Percentiles rank a stretch among this genome's conserved stretches.
phyloP scores from a whole-genome alignment of 495 filamentous ascomycete genomes.

The Neurospora sublineolata region DNA sequence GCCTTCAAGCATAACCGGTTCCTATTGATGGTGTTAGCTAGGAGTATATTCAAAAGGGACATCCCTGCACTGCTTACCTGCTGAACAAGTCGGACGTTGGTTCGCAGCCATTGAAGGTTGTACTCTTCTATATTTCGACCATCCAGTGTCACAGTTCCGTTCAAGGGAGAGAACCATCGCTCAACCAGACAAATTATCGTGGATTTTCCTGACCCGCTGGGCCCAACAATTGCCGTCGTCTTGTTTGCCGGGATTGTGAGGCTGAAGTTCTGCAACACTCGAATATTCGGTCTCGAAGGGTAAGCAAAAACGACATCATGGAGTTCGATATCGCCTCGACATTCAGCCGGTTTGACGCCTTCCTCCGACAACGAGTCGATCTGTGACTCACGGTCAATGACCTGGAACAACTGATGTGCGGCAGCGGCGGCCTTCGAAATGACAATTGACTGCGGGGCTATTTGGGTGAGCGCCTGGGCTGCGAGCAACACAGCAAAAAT shows the following conservation, averaged over 20 bases:
- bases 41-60: not conserved
- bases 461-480: conserved; percentile 26
- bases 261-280: conserved; percentile 40
- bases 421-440: conserved; percentile 38
- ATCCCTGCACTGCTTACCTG: conserved; percentile 23
- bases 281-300: conserved; percentile 50
- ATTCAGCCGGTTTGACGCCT: conserved; percentile 27
- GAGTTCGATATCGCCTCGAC: conserved; percentile 39
- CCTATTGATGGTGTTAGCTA: conserved; percentile 14
- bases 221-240: conserved; percentile 69
- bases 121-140: conserved; percentile 41
- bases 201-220: conserved; percentile 72
- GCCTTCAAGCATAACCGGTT: conserved; percentile 62
- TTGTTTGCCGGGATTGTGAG: conserved; percentile 58
- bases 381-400: conserved; percentile 38
- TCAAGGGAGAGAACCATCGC: conserved; percentile 69
- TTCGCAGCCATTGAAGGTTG: conserved; percentile 51
- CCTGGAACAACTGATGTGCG: conserved; percentile 38
- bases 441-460: conserved; percentile 35
- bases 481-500: conserved; percentile 14
- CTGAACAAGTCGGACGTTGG: conserved; percentile 54
- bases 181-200: conserved; percentile 80
- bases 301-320: conserved; percentile 50
- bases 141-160: conserved; percentile 40
- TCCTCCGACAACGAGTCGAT: conserved; percentile 25